These are phyloP conservation scores for Nakaseomyces glabratus DNA, from an alignment of 1,139 yeast species.

Conservation along the genomic window DNA sequence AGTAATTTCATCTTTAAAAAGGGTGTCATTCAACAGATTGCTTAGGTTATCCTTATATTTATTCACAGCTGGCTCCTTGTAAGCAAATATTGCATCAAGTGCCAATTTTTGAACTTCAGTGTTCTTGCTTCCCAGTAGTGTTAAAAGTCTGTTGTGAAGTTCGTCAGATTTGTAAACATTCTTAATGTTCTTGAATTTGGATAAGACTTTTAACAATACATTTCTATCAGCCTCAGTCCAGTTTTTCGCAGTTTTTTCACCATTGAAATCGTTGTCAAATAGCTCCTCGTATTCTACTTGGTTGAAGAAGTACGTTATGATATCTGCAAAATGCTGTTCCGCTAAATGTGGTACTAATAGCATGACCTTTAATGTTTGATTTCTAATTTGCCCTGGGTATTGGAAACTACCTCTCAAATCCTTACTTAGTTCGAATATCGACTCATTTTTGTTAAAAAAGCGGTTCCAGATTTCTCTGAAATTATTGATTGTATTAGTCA, in stretches of 20 bases:
- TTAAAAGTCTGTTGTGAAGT: conserved; percentile 46
- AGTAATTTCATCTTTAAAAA: conserved; percentile 77
- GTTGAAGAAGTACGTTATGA: conserved; percentile 49
- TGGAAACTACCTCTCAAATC: conserved; percentile 31
- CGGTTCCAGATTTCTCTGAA: conserved; percentile 25
- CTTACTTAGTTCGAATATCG: conserved; percentile 36
- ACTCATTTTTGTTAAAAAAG: conserved; percentile 26
- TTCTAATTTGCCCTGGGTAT: conserved; percentile 28
- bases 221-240: conserved; percentile 62
- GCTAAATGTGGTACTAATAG: conserved; percentile 53
- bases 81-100: conserved; percentile 60
- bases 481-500: conserved; percentile 29
- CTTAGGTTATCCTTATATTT: conserved; percentile 67
- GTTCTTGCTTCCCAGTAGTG: conserved; percentile 54
- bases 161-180: conserved; percentile 43
- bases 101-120: conserved; percentile 64
- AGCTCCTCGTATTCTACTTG: conserved; percentile 9
- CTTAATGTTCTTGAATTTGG: conserved; percentile 57
- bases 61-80: conserved; percentile 46
- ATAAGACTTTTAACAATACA: conserved; percentile 49
- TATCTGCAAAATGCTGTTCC: conserved; percentile 46
- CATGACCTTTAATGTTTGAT: conserved; percentile 35
- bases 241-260: conserved; percentile 24
- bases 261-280: conserved; percentile 24
- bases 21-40: conserved; percentile 71